Base-by-base conservation (phyloP, 371 early-diverging fungal species). In the Lichtheimia hyalospora region DNA sequence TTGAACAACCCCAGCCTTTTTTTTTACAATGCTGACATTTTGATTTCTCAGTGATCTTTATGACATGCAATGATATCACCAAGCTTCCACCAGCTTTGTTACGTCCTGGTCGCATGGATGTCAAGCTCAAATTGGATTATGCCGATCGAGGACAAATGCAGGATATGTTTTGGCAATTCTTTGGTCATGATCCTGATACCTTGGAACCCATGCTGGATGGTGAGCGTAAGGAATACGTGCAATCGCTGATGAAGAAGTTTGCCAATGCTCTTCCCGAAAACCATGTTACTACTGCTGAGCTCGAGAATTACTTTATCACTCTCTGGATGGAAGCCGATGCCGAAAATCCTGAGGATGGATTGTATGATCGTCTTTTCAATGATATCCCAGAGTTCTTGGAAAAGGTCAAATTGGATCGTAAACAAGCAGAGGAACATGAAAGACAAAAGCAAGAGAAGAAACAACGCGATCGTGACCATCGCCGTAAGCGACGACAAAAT, bases 91-190 rank as follows among this genome's bases (percentile, higher is more conserved):
- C 94, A 7, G 99, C 99, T 12, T 76, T 99, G 50, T 87, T 97
- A 52, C 86, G 99, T 18, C 98, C 99, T 10, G 99, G 99, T 0
- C 88, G 99, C 39, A 93, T 98, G 18, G 99, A 99, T 66, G 68
- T 93, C 52, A 89, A 92, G 64, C 82, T 89, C n/a, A 80, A 85
- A 28, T 75, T 99, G 52, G 97, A 89, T 55, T 84, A 91, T 57
- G 94, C 91, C 0, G 86, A 87, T 4, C 72, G 70, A 16, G 64
- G 71, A 44, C 94, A 96, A 72, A 84, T 90, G 40, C 64, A 78
- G 46, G 71, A 75, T 13, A 74, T 79, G 67, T 83, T 77, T 64
- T 68, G 74, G 66, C 69, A 80, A 41, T 82, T 84, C 58, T 72
- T 75, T 55, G 63, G 61, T 10, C 60, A 62, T 43, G 68, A 70